These are phyloP conservation scores for Penicillium olsonii DNA, from an alignment of 2,329 filamentous ascomycete genomes.

Conservation along the genomic window DNA sequence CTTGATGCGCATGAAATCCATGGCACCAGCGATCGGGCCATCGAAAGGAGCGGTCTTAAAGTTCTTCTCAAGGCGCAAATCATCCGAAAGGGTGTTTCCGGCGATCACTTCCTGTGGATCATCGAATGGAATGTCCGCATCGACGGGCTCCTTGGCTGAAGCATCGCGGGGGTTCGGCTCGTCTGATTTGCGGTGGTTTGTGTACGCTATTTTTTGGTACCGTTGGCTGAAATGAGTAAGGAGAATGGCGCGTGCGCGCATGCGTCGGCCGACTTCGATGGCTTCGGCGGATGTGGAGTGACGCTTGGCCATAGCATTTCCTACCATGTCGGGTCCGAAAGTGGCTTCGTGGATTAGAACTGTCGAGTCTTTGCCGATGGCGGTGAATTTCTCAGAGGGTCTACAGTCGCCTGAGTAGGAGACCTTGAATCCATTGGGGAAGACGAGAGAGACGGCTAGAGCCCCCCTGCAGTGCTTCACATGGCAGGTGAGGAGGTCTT, in stretches of 20 bases:
- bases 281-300: constrained; percentile 90
- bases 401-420: constrained; percentile 95
- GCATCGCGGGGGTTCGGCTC: constrained; percentile 11
- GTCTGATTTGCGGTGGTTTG: constrained; percentile 33
- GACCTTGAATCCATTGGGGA: constrained; percentile 77
- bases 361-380: constrained; percentile 72
- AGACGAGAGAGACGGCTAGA: constrained; percentile 74
- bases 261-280: constrained; percentile 70
- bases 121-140: constrained; percentile 31
- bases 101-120: constrained; percentile 21
- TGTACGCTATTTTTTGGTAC: constrained; percentile 72
- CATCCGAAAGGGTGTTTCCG: constrained; percentile 13
- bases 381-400: constrained; percentile 69
- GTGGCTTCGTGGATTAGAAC: constrained; percentile 94
- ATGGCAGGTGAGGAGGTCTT: constrained; percentile 63
- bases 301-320: constrained; percentile 82
- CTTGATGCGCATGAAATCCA: constrained; percentile 65
- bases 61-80: constrained; percentile 13
- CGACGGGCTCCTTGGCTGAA: constrained; percentile 13
- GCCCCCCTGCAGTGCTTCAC: constrained; percentile 81
- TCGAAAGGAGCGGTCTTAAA: background rate
- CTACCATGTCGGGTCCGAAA: constrained; percentile 80
- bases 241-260: constrained; percentile 77
- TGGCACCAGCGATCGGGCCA: constrained; percentile 60
- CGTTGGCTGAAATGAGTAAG: constrained; percentile 95